Evolutionary conservation across 768 basidiomycete genomes (phyloP), one percentile per base, ranked within the genome.

Genomic region (Mycena belliarum): DNA sequence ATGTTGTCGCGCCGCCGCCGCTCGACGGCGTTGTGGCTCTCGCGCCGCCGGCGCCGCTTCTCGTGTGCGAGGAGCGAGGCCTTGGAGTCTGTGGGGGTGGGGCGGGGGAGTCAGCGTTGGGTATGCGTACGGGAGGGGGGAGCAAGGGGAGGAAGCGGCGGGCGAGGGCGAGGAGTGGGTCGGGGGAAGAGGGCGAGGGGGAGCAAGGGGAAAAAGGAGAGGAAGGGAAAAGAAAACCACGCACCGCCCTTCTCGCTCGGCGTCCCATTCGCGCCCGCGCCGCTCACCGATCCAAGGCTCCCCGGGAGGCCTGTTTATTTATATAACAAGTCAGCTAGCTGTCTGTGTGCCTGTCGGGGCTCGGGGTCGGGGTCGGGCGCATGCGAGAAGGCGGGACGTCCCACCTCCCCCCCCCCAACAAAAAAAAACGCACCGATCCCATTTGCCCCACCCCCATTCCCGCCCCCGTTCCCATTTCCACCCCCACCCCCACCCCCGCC

Each of bases 21-120:
- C 76, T 97, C 94, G 63, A 97, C 94, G 2, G 93, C 93, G 65
- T 97, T 97, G 69, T 97, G 94, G 9, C 85, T 88, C 72, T 95
- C 94, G 57, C 94, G 74, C 47, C 94, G 74, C 33, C 91, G 76
- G 2, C 92, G 75, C 3, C 93, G 75, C 70, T 95, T 95, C 74
- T 96, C 94, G 61, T 82, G 84, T n/a, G 87, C 87, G 10, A 90
- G 70, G 18, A 82, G 63, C 7, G 83, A 80, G 62, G 85, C 82
- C 43, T 86, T 85, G 47, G 52, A 45, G 41, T 76, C 81, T 35
- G 44, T 10, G 12, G 62, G 35, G 8, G 11, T 6, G 12, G n/a
- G n/a, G n/a, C 15, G 45, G 46, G 35, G 18, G 1, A 3, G 35
- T 33, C 6, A 57, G 33, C 25, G 33, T 24, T 23, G 3, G 12